phyloP scores from a whole-genome alignment of 23 red algal genomes.

The Gracilariopsis chorda region DNA sequence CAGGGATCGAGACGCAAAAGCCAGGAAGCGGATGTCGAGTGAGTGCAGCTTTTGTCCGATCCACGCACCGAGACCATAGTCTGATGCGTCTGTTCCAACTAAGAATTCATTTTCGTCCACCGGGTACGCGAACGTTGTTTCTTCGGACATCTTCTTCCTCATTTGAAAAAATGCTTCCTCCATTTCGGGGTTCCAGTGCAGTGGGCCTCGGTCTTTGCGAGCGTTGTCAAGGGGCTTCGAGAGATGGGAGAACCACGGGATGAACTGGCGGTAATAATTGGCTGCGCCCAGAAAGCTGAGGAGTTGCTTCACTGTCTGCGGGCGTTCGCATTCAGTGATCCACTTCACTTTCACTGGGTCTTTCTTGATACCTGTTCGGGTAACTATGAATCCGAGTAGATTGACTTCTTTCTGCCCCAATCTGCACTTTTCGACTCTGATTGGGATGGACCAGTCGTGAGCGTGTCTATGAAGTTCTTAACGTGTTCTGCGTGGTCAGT shows the following conservation, averaged over 20 bases:
- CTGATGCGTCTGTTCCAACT: not conserved
- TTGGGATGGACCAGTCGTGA: not conserved
- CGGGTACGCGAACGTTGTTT: not conserved
- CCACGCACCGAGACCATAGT: too few species aligned
- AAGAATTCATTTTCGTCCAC: not conserved
- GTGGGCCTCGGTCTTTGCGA: too few species aligned
- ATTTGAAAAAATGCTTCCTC: not conserved
- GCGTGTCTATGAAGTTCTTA: too few species aligned
- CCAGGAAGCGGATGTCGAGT: not conserved
- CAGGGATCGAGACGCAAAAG: not conserved
- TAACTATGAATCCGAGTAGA: not conserved
- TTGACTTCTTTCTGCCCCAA: not conserved
- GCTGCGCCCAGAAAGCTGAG: not conserved
- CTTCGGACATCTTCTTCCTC: too few species aligned
- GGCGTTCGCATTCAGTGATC: not conserved
- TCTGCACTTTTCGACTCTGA: not conserved
- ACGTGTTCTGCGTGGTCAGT: too few species aligned
- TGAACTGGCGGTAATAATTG: slow-evolving; percentile 4
- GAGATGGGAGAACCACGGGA: not conserved
- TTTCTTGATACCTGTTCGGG: not conserved
- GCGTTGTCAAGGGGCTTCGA: too few species aligned
- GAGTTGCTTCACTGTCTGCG: not conserved
- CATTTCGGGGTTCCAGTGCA: not conserved
- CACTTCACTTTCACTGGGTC: not conserved
- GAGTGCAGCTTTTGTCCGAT: not conserved